Percentiles rank a stretch among this genome's conserved stretches.
phyloP scores from a whole-genome alignment of 495 filamentous ascomycete genomes.

The Aspergillus funiculosus region DNA sequence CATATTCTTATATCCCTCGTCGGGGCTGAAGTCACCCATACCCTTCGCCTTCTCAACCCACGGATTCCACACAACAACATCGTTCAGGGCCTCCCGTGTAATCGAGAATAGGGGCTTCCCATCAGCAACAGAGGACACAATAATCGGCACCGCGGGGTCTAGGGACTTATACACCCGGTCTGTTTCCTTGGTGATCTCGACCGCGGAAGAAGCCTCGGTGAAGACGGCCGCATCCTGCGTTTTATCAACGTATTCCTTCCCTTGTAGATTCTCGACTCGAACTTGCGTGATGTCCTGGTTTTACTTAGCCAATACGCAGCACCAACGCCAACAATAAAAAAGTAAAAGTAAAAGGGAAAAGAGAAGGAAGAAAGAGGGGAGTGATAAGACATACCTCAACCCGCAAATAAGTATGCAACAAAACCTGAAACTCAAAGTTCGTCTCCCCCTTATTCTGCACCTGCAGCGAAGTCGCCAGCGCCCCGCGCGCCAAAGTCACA shows the following conservation, averaged over 20 bases:
- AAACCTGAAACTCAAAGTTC: conserved; percentile 82
- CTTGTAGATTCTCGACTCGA: conserved; percentile 65
- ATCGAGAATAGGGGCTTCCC: conserved; percentile 62
- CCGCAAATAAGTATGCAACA: conserved; percentile 86
- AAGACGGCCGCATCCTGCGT: conserved; percentile 53
- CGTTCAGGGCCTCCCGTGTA: conserved; percentile 69
- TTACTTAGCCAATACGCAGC: not conserved
- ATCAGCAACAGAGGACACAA: conserved; percentile 51
- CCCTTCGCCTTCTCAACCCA: conserved; percentile 76
- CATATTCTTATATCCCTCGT: conserved; percentile 87
- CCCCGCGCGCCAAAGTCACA: conserved; percentile 70
- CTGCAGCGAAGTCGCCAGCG: conserved; percentile 74
- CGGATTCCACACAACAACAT: conserved; percentile 97
- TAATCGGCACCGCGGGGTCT: conserved; percentile 49
- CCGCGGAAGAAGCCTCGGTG: conserved; percentile 46
- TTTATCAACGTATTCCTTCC: conserved; percentile 75
- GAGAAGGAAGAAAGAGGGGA: not conserved
- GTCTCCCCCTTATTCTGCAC: conserved; percentile 72
- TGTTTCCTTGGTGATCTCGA: conserved; percentile 65
- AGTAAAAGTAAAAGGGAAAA: conserved; percentile 2
- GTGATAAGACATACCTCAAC: conserved; percentile 67
- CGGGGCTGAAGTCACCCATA: conserved; percentile 84
- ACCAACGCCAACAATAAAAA: not conserved
- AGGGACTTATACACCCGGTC: conserved; percentile 74
- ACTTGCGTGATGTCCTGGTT: conserved; percentile 66